These are phyloP conservation scores for Otatea glauca DNA, from an alignment of 176 grass and related monocot species.

Conservation along the genomic window DNA sequence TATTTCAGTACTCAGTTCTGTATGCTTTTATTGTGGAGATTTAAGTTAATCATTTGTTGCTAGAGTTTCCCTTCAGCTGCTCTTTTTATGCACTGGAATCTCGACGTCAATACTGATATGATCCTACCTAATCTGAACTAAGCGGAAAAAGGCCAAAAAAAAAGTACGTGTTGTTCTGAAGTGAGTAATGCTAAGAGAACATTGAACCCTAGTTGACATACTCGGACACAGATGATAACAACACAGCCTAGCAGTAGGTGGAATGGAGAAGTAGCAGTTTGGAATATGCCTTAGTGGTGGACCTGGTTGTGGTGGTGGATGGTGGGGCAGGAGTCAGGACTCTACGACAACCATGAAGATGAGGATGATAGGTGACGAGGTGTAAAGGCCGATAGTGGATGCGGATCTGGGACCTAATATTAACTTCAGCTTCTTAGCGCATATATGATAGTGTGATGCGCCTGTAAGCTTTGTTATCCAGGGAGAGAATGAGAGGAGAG, in stretches of 20 bases:
- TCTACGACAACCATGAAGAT: not conserved
- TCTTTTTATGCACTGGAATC: not conserved
- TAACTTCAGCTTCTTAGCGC: too few species aligned
- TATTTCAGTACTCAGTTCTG: conserved; percentile 30
- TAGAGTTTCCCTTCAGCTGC: not conserved
- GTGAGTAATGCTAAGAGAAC: not conserved
- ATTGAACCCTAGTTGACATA: not conserved
- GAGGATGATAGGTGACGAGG: too few species aligned
- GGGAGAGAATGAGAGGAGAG: too few species aligned
- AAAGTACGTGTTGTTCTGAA: not conserved
- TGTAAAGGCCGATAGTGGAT: too few species aligned
- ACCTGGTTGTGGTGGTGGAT: conserved; percentile 4
- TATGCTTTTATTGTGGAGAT: conserved; percentile 38
- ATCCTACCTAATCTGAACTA: not conserved
- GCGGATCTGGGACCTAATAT: too few species aligned
- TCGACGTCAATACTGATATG: not conserved
- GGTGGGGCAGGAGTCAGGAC: conserved; percentile 3
- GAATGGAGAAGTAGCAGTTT: not conserved
- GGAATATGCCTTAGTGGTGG: conserved; percentile 20
- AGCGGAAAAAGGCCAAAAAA: not conserved
- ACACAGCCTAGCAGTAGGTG: not conserved
- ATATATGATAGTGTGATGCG: too few species aligned
- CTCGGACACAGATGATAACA: not conserved
- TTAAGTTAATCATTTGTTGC: conserved; percentile 41
- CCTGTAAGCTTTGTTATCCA: too few species aligned